Conservation (phyloP, 2,329 filamentous ascomycete genomes). For the Phialophora tarda region DNA sequence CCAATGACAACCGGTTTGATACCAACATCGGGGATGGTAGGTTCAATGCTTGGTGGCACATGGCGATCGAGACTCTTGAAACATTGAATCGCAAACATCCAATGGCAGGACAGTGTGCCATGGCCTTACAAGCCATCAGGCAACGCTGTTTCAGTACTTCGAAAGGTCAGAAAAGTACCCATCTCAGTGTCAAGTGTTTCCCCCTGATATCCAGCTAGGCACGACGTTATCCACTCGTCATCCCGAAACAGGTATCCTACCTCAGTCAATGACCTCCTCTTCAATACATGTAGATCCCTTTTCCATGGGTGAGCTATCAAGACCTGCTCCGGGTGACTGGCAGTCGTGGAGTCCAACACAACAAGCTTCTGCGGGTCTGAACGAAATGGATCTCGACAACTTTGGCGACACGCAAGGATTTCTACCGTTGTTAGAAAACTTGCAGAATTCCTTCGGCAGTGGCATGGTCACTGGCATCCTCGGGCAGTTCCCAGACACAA, state of each 20-base stretch:
- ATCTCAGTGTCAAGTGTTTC: too few species aligned
- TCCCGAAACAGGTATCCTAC: background rate
- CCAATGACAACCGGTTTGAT: background rate
- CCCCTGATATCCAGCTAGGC: background rate
- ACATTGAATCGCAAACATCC: slow-evolving; percentile 6
- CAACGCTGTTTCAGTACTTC: background rate
- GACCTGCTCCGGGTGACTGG: background rate
- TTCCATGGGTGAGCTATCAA: background rate
- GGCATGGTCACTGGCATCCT: background rate
- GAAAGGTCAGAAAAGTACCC: too few species aligned
- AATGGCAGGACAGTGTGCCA: slow-evolving; percentile 11
- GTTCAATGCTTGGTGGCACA: background rate
- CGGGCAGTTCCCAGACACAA: background rate
- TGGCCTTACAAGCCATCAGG: slow-evolving; percentile 10
- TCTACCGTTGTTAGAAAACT: slow-evolving; percentile 6
- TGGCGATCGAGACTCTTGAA: slow-evolving; percentile 4
- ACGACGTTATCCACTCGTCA: too few species aligned
- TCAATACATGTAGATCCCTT: too few species aligned
- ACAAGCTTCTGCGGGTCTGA: slow-evolving; percentile 4
- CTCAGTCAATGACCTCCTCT: too few species aligned
- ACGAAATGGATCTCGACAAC: slow-evolving; percentile 10
- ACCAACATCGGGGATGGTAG: background rate
- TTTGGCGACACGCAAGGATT: background rate
- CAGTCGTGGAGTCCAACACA: background rate
- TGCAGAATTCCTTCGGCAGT: slow-evolving; percentile 13